These are phyloP conservation scores for Gossypium arboreum DNA, from an alignment of 345 rosid genomes.

Conservation along the genomic window DNA sequence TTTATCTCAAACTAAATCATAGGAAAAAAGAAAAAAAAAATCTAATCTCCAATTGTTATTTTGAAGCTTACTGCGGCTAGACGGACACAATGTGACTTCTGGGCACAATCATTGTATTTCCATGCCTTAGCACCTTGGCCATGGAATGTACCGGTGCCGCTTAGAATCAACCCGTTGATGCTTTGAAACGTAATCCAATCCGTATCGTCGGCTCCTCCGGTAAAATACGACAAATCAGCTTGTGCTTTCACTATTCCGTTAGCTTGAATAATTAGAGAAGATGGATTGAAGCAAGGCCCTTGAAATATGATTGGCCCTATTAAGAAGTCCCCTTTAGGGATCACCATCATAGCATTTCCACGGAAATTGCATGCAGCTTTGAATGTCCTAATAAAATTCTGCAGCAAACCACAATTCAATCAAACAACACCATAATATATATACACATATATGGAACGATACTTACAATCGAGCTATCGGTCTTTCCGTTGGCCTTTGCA, in stretches of 20 bases:
- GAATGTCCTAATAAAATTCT: constrained; percentile 21
- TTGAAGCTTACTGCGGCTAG: constrained; percentile 27
- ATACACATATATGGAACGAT: not conserved
- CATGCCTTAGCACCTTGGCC: constrained; percentile 51
- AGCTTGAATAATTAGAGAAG: constrained; percentile 4
- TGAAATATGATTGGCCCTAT: constrained; percentile 7
- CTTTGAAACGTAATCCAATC: constrained; percentile 23
- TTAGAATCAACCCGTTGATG: constrained; percentile 34
- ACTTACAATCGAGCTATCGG: constrained; percentile 8
- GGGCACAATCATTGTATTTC: constrained; percentile 28
- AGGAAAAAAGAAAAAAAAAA: too few species aligned
- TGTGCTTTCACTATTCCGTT: constrained; percentile 10
- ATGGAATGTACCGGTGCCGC: constrained; percentile 46
- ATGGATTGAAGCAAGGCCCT: constrained; percentile 19
- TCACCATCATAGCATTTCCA: constrained; percentile 20
- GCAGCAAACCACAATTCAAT: not conserved
- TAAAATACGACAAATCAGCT: not conserved
- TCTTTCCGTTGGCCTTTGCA: constrained; percentile 13
- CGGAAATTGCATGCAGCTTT: constrained; percentile 17
- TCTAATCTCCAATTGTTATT: not conserved
- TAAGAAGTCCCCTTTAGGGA: constrained; percentile 14
- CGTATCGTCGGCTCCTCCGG: not conserved
- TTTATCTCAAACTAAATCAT: not conserved
- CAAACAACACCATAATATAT: not conserved
- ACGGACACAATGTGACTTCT: constrained; percentile 12